Evolutionary conservation across 2,329 filamentous ascomycete species (phyloP), one percentile per base, ranked within the genome.

Genomic region (Cladosporium sp.): DNA sequence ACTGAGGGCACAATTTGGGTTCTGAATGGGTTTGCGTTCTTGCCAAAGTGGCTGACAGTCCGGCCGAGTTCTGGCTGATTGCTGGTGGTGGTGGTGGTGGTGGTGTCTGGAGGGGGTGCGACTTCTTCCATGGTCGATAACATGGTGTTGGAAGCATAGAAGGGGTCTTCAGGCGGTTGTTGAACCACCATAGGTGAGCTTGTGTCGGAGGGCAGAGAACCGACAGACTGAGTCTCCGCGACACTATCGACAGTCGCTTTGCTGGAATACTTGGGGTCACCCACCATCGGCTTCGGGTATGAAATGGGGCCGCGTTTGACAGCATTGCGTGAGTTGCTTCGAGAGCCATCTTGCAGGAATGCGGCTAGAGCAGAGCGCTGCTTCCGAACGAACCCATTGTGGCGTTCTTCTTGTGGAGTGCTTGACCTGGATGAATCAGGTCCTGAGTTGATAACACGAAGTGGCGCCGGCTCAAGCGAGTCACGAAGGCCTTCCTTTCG

Each of bases 371-470:
- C 52, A 12, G 56, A 55, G 9, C 60, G 53, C 35, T 59, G 58
- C 29, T 57, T 55, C 39, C 52, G 55, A 15, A 63, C 42, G 20
- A 58, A 59, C 27, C 54, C 57, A 52, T 6, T 60, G 53, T 16
- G 53, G 50, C 13, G 55, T 53, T 29, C 53, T 36, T 40, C 53
- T 41, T 38, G 57, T 15, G 48, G 60, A 12, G 60, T 60, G 3
- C 33, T 45, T 6, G 62, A 59, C 29, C 60, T 52, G 2, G 60
- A 60, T 4, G 40, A 43, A 32, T 42, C 33, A 6, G 38, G 38
- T 20, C 32, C 38, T 16, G 63, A 63, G 39, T 68, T 68, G 38
- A 60, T 59, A 3, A 67, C 61, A n/a, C 61, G 61, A 15, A 67
- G 56, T 30, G 55, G 56, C 8, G 57, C 58, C 16, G 57, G 55